These are phyloP conservation scores for Mycosarcoma mackinlayi DNA, from an alignment of 1,284 basidiomycete genomes.

Conservation along the genomic window DNA sequence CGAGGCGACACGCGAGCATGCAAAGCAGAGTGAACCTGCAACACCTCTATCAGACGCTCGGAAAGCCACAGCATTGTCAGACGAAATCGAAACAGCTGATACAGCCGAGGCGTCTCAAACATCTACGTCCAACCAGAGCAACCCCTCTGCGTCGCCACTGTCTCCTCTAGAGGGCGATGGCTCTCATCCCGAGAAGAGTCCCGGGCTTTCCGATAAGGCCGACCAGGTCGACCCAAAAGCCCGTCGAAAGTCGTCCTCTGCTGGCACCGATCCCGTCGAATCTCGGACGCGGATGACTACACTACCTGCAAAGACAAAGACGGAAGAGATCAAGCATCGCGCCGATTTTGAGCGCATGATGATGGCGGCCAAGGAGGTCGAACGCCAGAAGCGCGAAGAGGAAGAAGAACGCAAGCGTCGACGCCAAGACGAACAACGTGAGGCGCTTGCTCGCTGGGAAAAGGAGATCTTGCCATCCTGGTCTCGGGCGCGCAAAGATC, in stretches of 20 bases:
- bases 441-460: slow-evolving; percentile 80
- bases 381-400: slow-evolving; percentile 51
- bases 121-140: neutral
- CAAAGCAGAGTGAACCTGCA: neutral
- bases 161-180: neutral
- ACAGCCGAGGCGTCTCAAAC: slow-evolving; percentile 7
- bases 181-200: neutral
- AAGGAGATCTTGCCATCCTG: slow-evolving; percentile 84
- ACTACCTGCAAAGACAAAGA: slow-evolving; percentile 82
- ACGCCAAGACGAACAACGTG: slow-evolving; percentile 71
- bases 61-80: slow-evolving; percentile 22
- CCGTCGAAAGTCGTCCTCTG: slow-evolving; percentile 40
- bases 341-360: slow-evolving; percentile 93
- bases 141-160: neutral
- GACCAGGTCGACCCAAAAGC: slow-evolving; percentile 24
- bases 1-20: neutral
- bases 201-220: slow-evolving; percentile 46
- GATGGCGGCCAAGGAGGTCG: slow-evolving; percentile 70
- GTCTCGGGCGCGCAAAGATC: slow-evolving; percentile 78
- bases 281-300: slow-evolving; percentile 77
- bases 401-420: slow-evolving; percentile 37
- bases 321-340: slow-evolving; percentile 85
- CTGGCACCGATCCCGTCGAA: slow-evolving; percentile 68
- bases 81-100: slow-evolving; percentile 27
- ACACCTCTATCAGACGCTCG: neutral